Evolutionary conservation across 805 yeast species (phyloP).

Genomic region (Barnettozyma salicaria): DNA sequence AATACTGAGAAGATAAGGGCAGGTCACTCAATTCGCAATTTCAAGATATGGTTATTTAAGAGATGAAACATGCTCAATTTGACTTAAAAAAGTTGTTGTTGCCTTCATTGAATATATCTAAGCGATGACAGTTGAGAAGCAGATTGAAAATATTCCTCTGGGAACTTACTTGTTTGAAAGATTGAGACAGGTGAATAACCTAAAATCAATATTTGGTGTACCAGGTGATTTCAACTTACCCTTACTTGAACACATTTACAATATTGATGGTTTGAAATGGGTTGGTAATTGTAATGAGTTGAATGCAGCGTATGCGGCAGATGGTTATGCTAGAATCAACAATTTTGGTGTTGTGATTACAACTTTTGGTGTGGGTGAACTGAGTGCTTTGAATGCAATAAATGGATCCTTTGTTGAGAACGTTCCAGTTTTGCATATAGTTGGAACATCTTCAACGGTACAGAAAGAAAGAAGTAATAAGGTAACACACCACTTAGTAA

Average conservation of each 20-base stretch:
- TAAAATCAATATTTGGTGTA: constrained; percentile 61
- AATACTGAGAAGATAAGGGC: too few species aligned
- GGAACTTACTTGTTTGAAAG: constrained; percentile 63
- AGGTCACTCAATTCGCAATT: too few species aligned
- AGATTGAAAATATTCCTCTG: constrained; percentile 34
- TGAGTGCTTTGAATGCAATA: constrained; percentile 78
- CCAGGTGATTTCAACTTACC: constrained; percentile 71
- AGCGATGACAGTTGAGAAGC: constrained; percentile 16
- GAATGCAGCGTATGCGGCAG: constrained; percentile 87
- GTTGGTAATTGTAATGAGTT: constrained; percentile 84
- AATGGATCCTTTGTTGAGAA: constrained; percentile 81
- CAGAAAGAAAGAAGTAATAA: constrained; percentile 26
- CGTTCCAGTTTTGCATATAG: constrained; percentile 77
- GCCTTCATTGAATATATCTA: not conserved
- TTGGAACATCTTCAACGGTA: constrained; percentile 62
- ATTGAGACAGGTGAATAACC: constrained; percentile 42
- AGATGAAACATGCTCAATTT: too few species aligned
- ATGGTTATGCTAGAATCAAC: constrained; percentile 68
- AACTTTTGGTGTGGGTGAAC: constrained; percentile 88
- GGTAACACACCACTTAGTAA: constrained; percentile 48
- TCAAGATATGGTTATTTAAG: too few species aligned
- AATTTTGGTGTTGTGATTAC: constrained; percentile 32
- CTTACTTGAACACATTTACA: constrained; percentile 59
- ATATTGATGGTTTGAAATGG: constrained; percentile 51
- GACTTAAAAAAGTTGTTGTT: not conserved